These are phyloP conservation scores for Inosperma sp. DNA, from an alignment of 768 basidiomycete species.

Conservation along the genomic window DNA sequence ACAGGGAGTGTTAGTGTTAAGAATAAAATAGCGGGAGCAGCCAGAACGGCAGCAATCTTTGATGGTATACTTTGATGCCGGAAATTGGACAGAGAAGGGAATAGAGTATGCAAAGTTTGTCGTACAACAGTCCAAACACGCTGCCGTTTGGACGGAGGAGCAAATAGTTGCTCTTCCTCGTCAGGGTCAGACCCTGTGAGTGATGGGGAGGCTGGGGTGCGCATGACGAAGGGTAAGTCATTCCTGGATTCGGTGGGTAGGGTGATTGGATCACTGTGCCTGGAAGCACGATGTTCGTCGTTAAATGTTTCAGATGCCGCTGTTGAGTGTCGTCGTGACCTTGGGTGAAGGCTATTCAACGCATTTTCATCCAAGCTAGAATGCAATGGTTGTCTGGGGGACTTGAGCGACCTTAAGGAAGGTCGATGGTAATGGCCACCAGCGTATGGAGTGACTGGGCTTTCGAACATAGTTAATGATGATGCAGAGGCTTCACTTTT, in stretches of 20 bases:
- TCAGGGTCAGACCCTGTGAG: slow-evolving; percentile 38
- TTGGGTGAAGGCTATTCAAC: slow-evolving; percentile 35
- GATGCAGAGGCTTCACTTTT: slow-evolving; percentile 60
- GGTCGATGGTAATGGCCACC: slow-evolving; percentile 67
- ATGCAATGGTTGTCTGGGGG: slow-evolving; percentile 24
- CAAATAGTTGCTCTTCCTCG: slow-evolving; percentile 36
- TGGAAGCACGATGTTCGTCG: neutral
- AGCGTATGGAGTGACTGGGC: slow-evolving; percentile 61
- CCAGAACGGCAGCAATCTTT: slow-evolving; percentile 70
- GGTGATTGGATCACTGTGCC: slow-evolving; percentile 21
- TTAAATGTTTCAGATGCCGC: neutral
- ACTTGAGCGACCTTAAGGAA: slow-evolving; percentile 16
- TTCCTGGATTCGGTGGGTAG: neutral
- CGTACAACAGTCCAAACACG: slow-evolving; percentile 34
- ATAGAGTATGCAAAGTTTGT: slow-evolving; percentile 58
- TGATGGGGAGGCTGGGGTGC: slow-evolving; percentile 50
- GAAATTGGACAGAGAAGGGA: slow-evolving; percentile 81
- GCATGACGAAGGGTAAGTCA: slow-evolving; percentile 48
- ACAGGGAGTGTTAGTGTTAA: slow-evolving; percentile 91
- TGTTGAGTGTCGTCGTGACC: slow-evolving; percentile 13
- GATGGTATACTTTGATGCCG: slow-evolving; percentile 62
- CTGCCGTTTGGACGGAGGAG: slow-evolving; percentile 39
- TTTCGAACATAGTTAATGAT: slow-evolving; percentile 62
- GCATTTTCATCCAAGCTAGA: slow-evolving; percentile 31
- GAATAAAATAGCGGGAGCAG: slow-evolving; percentile 79